These are phyloP conservation scores for Thraustochytrium sp. DNA, from an alignment of 352 stramenopile genomes.

Conservation along the genomic window DNA sequence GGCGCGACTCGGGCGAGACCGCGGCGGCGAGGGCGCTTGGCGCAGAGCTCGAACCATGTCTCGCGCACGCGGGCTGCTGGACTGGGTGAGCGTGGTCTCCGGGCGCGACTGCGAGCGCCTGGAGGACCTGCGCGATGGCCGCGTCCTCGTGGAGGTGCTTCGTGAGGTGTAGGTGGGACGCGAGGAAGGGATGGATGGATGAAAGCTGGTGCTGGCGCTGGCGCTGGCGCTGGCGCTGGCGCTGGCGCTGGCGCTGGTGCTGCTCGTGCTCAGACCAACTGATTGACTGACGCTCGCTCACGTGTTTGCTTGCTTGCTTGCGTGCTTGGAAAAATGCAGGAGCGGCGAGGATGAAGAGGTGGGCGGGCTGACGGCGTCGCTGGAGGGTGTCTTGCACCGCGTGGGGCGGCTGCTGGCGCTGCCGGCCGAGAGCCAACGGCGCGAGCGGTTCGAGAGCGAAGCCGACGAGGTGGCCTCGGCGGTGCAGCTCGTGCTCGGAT, in stretches of 20 bases:
- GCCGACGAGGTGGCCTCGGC: not conserved
- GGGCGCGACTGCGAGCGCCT: not conserved
- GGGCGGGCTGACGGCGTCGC: not conserved
- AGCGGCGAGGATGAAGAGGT: not conserved
- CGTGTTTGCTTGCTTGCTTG: not conserved
- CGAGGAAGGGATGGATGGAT: not conserved
- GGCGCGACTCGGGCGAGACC: not conserved
- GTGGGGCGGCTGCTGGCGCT: not conserved
- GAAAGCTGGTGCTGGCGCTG: not conserved
- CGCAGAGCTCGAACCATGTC: not conserved
- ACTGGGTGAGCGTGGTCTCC: not conserved
- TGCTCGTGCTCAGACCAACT: not conserved
- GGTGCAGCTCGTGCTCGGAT: conserved; percentile 7
- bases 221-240: not conserved
- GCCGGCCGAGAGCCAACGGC: not conserved
- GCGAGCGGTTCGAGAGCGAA: not conserved
- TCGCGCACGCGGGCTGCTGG: not conserved
- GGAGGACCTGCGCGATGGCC: conserved; percentile 8
- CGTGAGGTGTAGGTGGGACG: not conserved
- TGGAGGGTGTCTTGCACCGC: not conserved
- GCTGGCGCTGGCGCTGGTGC: not conserved
- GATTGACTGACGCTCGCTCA: too few species aligned
- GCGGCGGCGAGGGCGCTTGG: not conserved
- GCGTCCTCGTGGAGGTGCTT: not conserved
- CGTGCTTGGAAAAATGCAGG: not conserved